Base-by-base conservation (phyloP, 2,329 filamentous ascomycete genomes). In the Colletotrichum cuscutae region DNA sequence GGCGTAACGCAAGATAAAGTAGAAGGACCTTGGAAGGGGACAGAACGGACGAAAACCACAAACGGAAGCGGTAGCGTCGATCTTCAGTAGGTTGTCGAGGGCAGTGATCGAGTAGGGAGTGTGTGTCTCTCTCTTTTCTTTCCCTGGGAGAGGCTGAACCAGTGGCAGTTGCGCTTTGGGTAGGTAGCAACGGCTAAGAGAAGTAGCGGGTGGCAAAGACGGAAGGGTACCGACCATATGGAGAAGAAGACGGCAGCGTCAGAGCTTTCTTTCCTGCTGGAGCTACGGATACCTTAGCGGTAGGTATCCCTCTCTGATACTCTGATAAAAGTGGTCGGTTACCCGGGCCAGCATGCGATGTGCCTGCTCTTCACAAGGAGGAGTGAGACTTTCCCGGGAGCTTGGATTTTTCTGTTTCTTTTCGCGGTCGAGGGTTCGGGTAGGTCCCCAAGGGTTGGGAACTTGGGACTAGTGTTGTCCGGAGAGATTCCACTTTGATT, bases 11-110 rank as follows among this genome's bases (percentile, higher is more conserved):
- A 56, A 56, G 22, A 28, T 60, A 65, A 32, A 37, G n/a, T 13
- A 42, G 30, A 37, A 6, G 49, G 24, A 70, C 54, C 42, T 49
- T 24, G 46, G 54, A 63, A 26, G 59, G 30, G 59, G 65, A 64
- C 59, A 57, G 66, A 64, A 24, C 32, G 11, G 32, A 49, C 24
- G 13, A 19, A n/a, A 30, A 58, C 56, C 56, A 71, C 28, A 71
- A 71, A 24, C 35, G 67, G 71, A 28, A 73, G 49, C 49, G n/a
- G 66, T 73, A 71, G 66, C 71, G 66, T 73, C 66, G 71, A 71
- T 73, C 71, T 46, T 26, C 35, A 37, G 28, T 35, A 60, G 49
- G 24, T 19, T 37, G 32, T 65, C 37, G 22, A 42, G 42, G 37
- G 53, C 26, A 65, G 32, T 72, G 62, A 57, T 65, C 28, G 61